These are phyloP conservation scores for Termitomyces sp. DNA, from an alignment of 768 basidiomycete species.

Conservation along the genomic window DNA sequence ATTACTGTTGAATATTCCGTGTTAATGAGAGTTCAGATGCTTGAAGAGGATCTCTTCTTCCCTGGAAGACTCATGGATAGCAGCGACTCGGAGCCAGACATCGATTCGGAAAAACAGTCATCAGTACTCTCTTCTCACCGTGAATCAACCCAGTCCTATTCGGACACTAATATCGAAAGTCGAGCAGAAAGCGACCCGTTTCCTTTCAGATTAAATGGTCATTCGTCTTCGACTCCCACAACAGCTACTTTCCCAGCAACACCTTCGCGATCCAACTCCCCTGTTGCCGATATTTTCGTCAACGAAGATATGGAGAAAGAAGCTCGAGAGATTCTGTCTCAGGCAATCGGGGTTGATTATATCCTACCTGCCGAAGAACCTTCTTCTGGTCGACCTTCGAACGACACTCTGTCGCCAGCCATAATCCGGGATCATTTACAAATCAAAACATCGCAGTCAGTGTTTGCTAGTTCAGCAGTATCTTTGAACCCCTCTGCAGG, in stretches of 20 bases:
- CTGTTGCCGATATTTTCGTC: conserved; percentile 14
- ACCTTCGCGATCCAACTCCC: conserved; percentile 22
- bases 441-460: conserved; percentile 2
- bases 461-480: conserved; percentile 20
- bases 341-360: conserved; percentile 10
- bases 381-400: background rate
- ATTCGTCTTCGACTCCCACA: conserved; percentile 11
- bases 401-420: background rate
- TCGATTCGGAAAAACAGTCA: conserved; percentile 18
- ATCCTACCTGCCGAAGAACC: background rate
- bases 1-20: background rate
- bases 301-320: conserved; percentile 17
- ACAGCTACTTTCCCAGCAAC: conserved; percentile 17
- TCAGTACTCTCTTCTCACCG: conserved; percentile 14
- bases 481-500: conserved; percentile 24
- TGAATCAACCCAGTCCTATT: conserved; percentile 3
- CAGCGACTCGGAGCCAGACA: conserved; percentile 25
- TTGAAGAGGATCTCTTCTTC: conserved; percentile 75
- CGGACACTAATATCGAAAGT: conserved; percentile 7
- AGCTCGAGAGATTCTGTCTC: conserved; percentile 13
- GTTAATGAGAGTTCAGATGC: conserved; percentile 36
- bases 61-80: conserved; percentile 48
- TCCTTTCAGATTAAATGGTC: conserved; percentile 7
- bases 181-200: background rate
- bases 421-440: background rate